Evolutionary conservation across 306 rosid species (phyloP).

Genomic region (Castanea sativa): DNA sequence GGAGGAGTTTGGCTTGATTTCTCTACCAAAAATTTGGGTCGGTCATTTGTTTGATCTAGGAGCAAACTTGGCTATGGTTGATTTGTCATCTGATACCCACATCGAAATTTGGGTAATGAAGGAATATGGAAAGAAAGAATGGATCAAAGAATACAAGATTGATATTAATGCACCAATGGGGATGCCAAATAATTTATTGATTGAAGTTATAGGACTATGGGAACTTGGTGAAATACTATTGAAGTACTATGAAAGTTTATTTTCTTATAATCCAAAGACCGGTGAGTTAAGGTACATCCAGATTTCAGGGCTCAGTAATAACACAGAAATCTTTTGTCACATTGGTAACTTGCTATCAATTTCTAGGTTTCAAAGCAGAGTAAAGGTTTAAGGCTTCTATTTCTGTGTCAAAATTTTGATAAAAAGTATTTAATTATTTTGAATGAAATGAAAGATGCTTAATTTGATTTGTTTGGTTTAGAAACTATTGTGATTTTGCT

Average conservation of each 20-base stretch:
- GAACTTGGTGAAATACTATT: background rate
- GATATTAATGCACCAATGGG: background rate
- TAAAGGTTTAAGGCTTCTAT: background rate
- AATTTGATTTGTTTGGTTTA: too few relatives aligned
- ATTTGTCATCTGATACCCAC: background rate
- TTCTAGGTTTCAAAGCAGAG: background rate
- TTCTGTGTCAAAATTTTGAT: background rate
- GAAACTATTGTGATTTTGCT: too few relatives aligned
- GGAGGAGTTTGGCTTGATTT: slow-evolving; percentile 2
- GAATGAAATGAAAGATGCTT: background rate
- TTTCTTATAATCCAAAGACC: background rate
- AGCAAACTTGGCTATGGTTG: background rate
- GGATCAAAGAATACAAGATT: background rate
- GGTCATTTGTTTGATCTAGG: background rate
- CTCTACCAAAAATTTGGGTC: background rate
- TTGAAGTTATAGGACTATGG: background rate
- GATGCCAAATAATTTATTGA: background rate
- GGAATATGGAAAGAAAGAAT: background rate
- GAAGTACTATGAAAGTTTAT: background rate
- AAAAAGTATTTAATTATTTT: background rate
- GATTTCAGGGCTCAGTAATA: background rate
- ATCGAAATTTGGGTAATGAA: background rate
- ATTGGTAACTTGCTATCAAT: background rate
- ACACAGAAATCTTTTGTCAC: background rate
- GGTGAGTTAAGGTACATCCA: background rate